phyloP scores from a whole-genome alignment of 2,329 filamentous ascomycete species.

The Whalleya microplaca region DNA sequence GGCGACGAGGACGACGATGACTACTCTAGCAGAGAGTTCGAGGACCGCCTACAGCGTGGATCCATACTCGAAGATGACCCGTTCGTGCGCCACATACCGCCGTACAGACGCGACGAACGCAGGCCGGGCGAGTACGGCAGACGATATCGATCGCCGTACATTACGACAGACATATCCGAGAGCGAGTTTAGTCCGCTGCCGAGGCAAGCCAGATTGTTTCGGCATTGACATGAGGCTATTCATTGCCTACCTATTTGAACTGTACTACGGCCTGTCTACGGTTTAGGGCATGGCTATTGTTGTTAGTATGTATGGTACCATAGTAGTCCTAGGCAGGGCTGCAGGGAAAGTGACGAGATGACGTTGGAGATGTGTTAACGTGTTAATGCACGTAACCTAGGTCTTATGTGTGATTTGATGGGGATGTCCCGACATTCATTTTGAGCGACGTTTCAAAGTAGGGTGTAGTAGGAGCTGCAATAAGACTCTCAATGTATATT shows the following conservation, averaged over 20 bases:
- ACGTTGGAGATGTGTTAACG: background rate
- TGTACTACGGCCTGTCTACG: background rate
- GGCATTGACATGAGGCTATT: slow-evolving; percentile 1
- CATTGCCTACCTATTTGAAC: background rate
- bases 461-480: too few relatives aligned
- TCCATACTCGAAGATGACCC: slow-evolving; percentile 31
- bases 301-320: too few relatives aligned
- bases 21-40: slow-evolving; percentile 23
- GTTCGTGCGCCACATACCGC: slow-evolving; percentile 15
- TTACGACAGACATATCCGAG: slow-evolving; percentile 14
- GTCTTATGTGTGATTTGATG: too few relatives aligned
- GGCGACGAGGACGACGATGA: slow-evolving; percentile 23
- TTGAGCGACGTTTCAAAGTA: too few relatives aligned
- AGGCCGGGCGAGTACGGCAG: background rate
- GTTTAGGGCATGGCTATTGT: too few relatives aligned
- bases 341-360: background rate
- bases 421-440: too few relatives aligned
- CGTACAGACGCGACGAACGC: background rate
- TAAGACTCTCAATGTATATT: too few relatives aligned
- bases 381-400: too few relatives aligned
- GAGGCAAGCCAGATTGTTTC: slow-evolving; percentile 3
- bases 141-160: slow-evolving; percentile 12
- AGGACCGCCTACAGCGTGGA: slow-evolving; percentile 22
- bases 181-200: slow-evolving; percentile 8
- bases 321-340: too few relatives aligned